Conservation (phyloP, 352 stramenopile species). For the Phytophthora sp. region DNA sequence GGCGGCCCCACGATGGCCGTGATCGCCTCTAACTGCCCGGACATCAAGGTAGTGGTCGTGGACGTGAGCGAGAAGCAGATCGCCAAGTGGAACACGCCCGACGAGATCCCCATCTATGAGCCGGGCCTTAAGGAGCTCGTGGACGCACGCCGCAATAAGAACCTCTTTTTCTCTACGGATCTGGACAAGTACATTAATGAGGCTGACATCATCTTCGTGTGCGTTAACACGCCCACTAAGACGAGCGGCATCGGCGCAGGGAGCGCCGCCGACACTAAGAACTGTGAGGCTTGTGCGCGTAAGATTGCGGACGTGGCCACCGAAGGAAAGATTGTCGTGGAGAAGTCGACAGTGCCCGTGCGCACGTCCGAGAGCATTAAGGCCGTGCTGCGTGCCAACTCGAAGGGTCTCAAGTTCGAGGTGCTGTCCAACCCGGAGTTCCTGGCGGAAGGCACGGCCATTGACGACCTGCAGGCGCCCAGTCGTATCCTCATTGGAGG, state of each 20-base stretch:
- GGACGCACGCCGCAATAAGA: conserved; percentile 89
- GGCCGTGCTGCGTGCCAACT: conserved; percentile 95
- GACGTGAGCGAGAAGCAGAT: conserved; percentile 97
- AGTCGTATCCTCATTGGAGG: conserved; percentile 98
- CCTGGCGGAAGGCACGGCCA: conserved; percentile 98
- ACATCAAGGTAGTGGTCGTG: conserved; percentile 98
- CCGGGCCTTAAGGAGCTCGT: conserved; percentile 98
- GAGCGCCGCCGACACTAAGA: conserved; percentile 98
- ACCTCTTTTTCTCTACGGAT: conserved; percentile 99
- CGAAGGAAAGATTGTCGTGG: conserved; percentile 98
- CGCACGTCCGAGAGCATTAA: conserved; percentile 97
- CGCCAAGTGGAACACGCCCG: conserved; percentile 96
- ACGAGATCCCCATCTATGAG: conserved; percentile 99
- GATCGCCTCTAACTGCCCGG: conserved; percentile 97
- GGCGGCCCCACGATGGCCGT: conserved; percentile 99
- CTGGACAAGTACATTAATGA: conserved; percentile 96
- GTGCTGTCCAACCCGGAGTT: conserved; percentile 99
- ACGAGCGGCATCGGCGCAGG: conserved; percentile 96
- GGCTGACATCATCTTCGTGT: conserved; percentile 99
- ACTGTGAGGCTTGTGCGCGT: conserved; percentile 98
- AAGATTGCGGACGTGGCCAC: conserved; percentile 97
- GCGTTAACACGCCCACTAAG: conserved; percentile 99
- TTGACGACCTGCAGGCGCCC: conserved; percentile 95
- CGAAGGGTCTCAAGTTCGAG: conserved; percentile 94
- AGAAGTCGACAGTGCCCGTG: conserved; percentile 99